A percentile compares a stretch with the other conserved stretches of the same genome.
Evolutionary conservation across 2,329 filamentous ascomycete genomes (phyloP).

Genomic region (Colletotrichum scovillei): DNA sequence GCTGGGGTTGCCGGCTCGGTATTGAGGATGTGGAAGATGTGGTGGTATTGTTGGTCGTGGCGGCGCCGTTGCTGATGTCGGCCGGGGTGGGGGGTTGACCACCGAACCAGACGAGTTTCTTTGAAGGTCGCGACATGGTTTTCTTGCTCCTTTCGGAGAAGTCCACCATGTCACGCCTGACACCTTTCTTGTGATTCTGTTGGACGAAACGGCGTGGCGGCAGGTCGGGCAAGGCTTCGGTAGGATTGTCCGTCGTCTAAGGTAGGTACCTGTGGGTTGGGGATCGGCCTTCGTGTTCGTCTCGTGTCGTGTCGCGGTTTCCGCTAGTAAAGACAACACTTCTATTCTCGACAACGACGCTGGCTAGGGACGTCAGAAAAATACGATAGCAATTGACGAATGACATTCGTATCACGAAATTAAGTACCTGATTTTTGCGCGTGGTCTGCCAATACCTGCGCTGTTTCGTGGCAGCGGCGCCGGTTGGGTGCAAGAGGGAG

Average conservation of each 20-base stretch:
- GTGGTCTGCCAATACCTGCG: background rate
- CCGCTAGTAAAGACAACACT: background rate
- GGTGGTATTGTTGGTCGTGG: background rate
- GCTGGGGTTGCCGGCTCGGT: background rate
- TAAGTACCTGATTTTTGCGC: background rate
- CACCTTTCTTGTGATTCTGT: too few species aligned
- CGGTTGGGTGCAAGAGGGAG: background rate
- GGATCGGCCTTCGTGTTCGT: background rate
- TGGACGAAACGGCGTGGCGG: background rate
- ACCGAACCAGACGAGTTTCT: slow-evolving; percentile 20
- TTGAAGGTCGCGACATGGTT: slow-evolving; percentile 24
- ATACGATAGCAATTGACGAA: background rate
- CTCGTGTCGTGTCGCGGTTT: slow-evolving; percentile 3
- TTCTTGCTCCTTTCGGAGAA: background rate
- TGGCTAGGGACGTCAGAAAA: background rate
- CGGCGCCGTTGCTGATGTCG: background rate
- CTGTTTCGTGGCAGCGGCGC: background rate
- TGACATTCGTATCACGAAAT: background rate
- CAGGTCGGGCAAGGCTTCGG: background rate
- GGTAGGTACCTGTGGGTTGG: background rate
- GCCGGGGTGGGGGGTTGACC: background rate
- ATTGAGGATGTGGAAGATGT: background rate
- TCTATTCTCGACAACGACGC: background rate
- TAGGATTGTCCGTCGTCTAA: background rate
- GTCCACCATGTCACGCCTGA: slow-evolving; percentile 5